These are phyloP conservation scores for Delitschia confertaspora DNA, from an alignment of 495 filamentous ascomycete genomes.

Conservation along the genomic window DNA sequence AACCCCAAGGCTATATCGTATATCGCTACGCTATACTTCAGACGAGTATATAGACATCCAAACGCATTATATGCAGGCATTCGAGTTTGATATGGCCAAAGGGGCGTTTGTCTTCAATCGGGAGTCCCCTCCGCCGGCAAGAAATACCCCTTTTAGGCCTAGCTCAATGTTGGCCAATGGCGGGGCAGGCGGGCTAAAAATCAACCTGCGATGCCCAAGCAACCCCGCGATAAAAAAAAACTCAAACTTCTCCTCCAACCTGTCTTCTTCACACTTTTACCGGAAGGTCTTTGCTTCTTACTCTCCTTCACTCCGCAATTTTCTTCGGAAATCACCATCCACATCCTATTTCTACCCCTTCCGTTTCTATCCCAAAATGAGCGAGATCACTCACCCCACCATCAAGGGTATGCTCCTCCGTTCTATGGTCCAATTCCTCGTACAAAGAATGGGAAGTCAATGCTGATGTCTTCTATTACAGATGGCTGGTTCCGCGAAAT, in stretches of 20 bases:
- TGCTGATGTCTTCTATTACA: conserved; percentile 31
- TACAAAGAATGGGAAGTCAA: neutral
- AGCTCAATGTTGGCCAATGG: conserved; percentile 2
- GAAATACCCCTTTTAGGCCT: conserved; percentile 8
- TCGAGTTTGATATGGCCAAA: no score
- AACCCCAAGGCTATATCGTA: no score
- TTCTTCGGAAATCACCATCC: neutral
- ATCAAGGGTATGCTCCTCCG: conserved; percentile 59
- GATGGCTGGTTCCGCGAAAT: conserved; percentile 99
- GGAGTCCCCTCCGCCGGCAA: no score
- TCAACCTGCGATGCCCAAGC: conserved; percentile 1
- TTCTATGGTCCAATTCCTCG: conserved; percentile 14
- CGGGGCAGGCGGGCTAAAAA: conserved; percentile 9
- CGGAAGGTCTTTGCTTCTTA: neutral
- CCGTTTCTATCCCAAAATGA: conserved; percentile 25
- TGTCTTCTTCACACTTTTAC: neutral
- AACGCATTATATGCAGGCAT: no score
- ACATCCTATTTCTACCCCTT: neutral
- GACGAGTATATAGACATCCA: no score
- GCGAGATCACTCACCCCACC: conserved; percentile 50
- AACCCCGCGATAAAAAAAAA: conserved; percentile 5
- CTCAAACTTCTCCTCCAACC: neutral
- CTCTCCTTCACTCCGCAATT: neutral
- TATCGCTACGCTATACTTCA: no score
- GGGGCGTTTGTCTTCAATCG: no score